These are phyloP conservation scores for Scenedesmus sp. DNA, from an alignment of 163 green algal genomes.

Conservation along the genomic window DNA sequence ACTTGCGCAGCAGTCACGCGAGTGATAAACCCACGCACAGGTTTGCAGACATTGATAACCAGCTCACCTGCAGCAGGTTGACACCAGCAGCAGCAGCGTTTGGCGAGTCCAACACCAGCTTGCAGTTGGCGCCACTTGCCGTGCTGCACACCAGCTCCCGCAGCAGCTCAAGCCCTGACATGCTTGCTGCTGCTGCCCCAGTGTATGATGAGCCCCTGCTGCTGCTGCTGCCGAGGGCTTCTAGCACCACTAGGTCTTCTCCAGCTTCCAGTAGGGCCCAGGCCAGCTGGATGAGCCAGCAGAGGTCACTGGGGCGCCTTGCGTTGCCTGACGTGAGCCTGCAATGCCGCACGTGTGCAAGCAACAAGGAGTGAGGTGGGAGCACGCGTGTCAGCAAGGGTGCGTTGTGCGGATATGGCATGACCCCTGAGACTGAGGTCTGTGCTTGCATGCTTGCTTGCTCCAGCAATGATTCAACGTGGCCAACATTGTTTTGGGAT, in stretches of 20 bases:
- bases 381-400: background rate
- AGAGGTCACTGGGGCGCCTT: background rate
- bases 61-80: background rate
- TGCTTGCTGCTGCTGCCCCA: background rate
- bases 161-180: constrained; percentile 8
- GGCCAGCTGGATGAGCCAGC: background rate
- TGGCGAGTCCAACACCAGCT: constrained; percentile 2
- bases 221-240: constrained; percentile 10
- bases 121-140: background rate
- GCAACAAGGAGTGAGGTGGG: background rate
- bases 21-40: background rate
- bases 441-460: too few species aligned
- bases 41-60: background rate
- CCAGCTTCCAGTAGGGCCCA: constrained; percentile 3
- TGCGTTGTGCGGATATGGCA: background rate
- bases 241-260: constrained; percentile 6
- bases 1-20: too few species aligned
- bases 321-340: background rate
- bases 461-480: too few species aligned
- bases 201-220: background rate
- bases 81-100: background rate
- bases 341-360: background rate
- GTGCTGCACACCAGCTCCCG: background rate
- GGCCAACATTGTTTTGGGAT: too few species aligned
- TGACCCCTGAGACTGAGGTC: too few species aligned